These are phyloP conservation scores for Suaeda aralocaspica DNA, from an alignment of 148 eudicot genomes.

Conservation along the genomic window DNA sequence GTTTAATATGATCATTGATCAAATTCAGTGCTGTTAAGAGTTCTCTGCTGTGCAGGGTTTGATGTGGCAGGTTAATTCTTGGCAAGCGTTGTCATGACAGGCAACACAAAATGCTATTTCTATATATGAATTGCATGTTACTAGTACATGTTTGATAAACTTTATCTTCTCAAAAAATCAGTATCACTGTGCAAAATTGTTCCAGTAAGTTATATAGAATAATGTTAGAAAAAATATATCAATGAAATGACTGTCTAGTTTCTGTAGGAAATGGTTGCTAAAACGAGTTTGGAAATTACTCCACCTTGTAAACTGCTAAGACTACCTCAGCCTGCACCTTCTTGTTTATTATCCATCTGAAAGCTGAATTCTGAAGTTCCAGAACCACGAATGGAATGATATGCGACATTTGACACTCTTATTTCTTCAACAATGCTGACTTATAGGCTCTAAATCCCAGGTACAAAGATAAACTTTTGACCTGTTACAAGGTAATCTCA, in stretches of 20 bases:
- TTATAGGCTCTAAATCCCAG: not conserved
- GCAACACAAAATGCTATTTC: not conserved
- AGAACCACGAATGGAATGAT: not conserved
- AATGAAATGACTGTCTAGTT: not conserved
- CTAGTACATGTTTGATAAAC: not conserved
- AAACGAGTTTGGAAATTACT: not conserved
- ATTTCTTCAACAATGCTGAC: not conserved
- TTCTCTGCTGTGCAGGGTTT: too few relatives aligned
- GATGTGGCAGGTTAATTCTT: too few relatives aligned
- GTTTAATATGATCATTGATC: too few relatives aligned
- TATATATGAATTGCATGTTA: not conserved
- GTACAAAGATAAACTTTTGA: not conserved
- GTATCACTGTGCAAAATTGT: not conserved
- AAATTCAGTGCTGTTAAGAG: too few relatives aligned
- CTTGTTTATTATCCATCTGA: not conserved
- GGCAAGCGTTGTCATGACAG: too few relatives aligned
- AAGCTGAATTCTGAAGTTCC: too few relatives aligned
- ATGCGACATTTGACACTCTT: not conserved
- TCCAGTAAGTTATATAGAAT: not conserved
- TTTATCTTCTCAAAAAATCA: not conserved
- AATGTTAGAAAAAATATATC: not conserved
- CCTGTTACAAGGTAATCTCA: slow-evolving; percentile 50
- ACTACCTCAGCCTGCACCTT: not conserved
- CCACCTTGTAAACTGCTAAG: not conserved
- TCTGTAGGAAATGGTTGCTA: not conserved